Evolutionary conservation across 2,329 filamentous ascomycete genomes (phyloP), one percentile per base, ranked within the genome.

Genomic region (Diaporthe sp.): DNA sequence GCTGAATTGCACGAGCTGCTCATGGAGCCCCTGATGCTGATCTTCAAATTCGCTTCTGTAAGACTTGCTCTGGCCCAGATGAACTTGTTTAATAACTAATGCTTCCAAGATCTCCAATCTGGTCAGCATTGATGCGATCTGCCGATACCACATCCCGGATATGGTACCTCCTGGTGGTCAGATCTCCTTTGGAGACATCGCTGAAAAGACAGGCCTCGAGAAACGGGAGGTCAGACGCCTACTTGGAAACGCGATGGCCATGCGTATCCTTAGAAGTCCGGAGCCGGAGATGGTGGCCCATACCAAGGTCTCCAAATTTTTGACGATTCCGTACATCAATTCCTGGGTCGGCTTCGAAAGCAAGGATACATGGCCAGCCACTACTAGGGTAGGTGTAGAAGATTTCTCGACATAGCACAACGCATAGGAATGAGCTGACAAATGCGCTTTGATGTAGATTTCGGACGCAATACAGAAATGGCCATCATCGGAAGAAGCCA

Each of bases 1-100:
- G 62, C 62, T 51, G 42, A 68, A 37, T 46, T 68, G 15, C 62
- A 68, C 17, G 62, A 68, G 62, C 17, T 68, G 28, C 62, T 68
- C 3, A 6, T 68, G 62, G 62, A 68, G 19, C 62, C 62, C 4
- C 17, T 68, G 62, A 51, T 68, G 62, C 44, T 68, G 10, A 68
- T 68, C 62, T 51, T n/a, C 44, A 68, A 49, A 34, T 37, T n/a
- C 39, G 62, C 62, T n/a, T 22, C 44, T n/a, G 62, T 68, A 53
- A n/a, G 17, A 17, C 44, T n/a, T 37, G 10, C 31, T 37, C 3
- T 12, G 31, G 15, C 44, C 44, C 62, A 68, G 31, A 28, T 37
- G 28, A 17, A 15, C 3, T 12, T 6, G 13, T 2, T n/a, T 44
- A 34, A 6, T 17, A 51, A 3, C 44, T 68, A 25, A 68, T 34